phyloP scores from a whole-genome alignment of 352 stramenopile genomes.

The Elongisporangium undulatum region DNA sequence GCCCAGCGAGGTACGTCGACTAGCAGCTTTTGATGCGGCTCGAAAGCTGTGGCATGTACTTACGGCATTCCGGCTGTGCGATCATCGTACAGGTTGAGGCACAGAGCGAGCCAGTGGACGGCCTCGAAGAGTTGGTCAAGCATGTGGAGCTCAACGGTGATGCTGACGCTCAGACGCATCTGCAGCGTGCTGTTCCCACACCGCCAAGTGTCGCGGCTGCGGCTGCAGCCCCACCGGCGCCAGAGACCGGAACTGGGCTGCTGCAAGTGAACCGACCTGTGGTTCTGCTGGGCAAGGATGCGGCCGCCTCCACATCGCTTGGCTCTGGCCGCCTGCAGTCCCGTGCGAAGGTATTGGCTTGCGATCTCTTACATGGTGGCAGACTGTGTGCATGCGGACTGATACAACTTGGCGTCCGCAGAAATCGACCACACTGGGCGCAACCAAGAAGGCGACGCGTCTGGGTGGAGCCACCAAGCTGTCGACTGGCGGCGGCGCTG shows the following conservation, averaged over 20 bases:
- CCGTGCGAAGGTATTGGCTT: slow-evolving; percentile 39
- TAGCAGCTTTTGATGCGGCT: background rate
- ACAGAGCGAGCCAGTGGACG: slow-evolving; percentile 45
- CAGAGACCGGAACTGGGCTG: slow-evolving; percentile 19
- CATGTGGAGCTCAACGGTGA: slow-evolving; percentile 55
- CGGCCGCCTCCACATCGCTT: slow-evolving; percentile 25
- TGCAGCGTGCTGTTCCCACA: slow-evolving; percentile 27
- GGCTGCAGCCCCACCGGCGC: background rate
- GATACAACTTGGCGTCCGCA: slow-evolving; percentile 1
- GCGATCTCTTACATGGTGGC: background rate
- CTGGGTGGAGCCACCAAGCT: slow-evolving; percentile 78
- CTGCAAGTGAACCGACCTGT: slow-evolving; percentile 65
- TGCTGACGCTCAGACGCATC: slow-evolving; percentile 22
- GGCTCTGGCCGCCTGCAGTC: slow-evolving; percentile 53
- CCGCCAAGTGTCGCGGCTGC: slow-evolving; percentile 3
- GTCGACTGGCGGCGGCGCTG: slow-evolving; percentile 35
- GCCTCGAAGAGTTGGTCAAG: slow-evolving; percentile 78
- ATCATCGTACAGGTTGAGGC: slow-evolving; percentile 16
- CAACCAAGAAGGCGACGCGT: slow-evolving; percentile 51
- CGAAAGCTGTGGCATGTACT: background rate
- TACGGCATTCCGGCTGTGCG: slow-evolving; percentile 3
- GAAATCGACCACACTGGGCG: slow-evolving; percentile 29
- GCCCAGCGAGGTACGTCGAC: slow-evolving; percentile 20
- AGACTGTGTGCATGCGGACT: background rate
- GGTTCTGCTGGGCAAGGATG: slow-evolving; percentile 67